Evolutionary conservation across 306 rosid species (phyloP).

Genomic region (Lathyrus tuberosus): DNA sequence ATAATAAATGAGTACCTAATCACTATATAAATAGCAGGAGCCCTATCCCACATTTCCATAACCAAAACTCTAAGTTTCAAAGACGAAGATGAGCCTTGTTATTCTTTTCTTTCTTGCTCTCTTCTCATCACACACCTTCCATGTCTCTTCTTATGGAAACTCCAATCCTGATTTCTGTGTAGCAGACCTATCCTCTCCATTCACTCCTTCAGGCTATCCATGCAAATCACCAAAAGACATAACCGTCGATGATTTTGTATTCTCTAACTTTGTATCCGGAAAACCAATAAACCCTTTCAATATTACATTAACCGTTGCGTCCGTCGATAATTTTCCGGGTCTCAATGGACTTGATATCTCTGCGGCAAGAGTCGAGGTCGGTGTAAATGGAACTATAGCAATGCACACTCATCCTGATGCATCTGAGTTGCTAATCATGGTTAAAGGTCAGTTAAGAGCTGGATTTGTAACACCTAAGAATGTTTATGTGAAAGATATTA

Average conservation of each 20-base stretch:
- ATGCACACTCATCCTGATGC: slow-evolving; percentile 2
- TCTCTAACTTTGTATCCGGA: neutral
- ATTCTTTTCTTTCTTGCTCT: neutral
- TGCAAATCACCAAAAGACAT: neutral
- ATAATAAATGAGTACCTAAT: too few species aligned
- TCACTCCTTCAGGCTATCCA: slow-evolving; percentile 23
- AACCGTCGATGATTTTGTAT: neutral
- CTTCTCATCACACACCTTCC: neutral
- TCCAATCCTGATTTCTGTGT: slow-evolving; percentile 5
- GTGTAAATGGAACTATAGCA: neutral
- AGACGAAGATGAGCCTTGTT: neutral
- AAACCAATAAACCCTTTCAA: neutral
- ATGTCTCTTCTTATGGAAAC: neutral
- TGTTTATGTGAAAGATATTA: neutral
- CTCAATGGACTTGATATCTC: slow-evolving; percentile 11
- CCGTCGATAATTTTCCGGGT: neutral
- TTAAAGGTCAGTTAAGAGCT: neutral
- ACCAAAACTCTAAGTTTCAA: neutral
- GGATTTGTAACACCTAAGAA: neutral
- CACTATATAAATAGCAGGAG: neutral
- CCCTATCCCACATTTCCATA: neutral
- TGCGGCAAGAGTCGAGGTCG: neutral
- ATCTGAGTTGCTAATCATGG: neutral
- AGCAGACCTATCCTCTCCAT: neutral
- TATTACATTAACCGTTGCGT: neutral